A percentile compares a stretch with the other conserved stretches of the same genome.
Conservation (phyloP, 495 filamentous ascomycete species). For the Evansstolkia leycettana region DNA sequence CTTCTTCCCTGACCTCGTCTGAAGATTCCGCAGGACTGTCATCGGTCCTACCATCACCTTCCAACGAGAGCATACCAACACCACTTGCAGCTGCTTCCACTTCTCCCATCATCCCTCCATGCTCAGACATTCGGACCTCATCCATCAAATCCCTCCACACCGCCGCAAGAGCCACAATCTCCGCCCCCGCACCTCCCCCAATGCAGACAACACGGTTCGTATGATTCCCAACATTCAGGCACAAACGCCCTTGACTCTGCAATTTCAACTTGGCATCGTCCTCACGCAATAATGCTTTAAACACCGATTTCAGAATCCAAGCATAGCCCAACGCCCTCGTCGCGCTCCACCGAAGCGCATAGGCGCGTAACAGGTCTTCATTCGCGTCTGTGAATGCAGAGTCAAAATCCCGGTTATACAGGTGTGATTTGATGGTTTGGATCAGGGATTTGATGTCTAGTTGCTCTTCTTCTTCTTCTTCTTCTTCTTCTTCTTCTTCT, state of each 20-base stretch:
- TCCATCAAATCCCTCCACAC: conserved; percentile 37
- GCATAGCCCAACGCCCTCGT: conserved; percentile 69
- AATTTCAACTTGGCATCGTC: too few species aligned
- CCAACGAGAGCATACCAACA: not conserved
- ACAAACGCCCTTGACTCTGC: conserved; percentile 17
- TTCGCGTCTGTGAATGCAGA: conserved; percentile 56
- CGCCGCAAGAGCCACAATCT: conserved; percentile 64
- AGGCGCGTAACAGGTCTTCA: conserved; percentile 57
- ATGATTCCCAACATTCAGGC: too few species aligned
- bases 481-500: conserved; percentile 4
- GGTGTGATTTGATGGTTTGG: conserved; percentile 69
- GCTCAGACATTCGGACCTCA: not conserved
- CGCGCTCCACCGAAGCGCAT: conserved; percentile 81
- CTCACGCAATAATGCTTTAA: conserved; percentile 15
- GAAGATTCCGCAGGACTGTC: too few species aligned
- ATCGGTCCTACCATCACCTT: too few species aligned
- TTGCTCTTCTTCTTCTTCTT: conserved; percentile 4
- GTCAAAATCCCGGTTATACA: conserved; percentile 76
- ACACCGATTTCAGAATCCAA: conserved; percentile 42
- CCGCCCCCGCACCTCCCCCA: conserved; percentile 79
- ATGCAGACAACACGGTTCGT: conserved; percentile 47
- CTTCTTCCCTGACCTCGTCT: not conserved
- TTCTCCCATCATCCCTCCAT: not conserved
- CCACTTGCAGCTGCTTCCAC: not conserved
- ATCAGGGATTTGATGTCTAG: conserved; percentile 41